Percentiles rank a stretch among this genome's conserved stretches.
Conservation (phyloP, 176 grass and related monocot genomes). For the Melocanna baccifera region DNA sequence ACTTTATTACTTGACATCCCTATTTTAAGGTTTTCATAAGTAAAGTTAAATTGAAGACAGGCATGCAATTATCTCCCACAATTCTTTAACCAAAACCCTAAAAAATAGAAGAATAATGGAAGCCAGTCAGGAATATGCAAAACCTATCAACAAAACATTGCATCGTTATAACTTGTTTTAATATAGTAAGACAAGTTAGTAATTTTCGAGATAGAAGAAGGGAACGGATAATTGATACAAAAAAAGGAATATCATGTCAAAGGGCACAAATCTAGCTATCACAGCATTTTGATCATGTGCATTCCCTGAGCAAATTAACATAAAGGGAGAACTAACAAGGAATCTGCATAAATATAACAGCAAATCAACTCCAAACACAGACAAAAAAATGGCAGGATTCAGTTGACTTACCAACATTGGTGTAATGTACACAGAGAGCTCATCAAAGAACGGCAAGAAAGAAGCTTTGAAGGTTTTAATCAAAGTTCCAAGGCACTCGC, state of each 20-base stretch:
- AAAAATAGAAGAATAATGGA: not conserved
- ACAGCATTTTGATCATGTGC: not conserved
- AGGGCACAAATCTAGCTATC: not conserved
- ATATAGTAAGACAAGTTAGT: not conserved
- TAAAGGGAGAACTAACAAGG: not conserved
- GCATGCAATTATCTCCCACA: not conserved
- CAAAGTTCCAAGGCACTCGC: slow-evolving; percentile 92
- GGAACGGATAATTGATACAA: not conserved
- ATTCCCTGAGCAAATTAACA: not conserved
- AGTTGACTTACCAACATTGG: slow-evolving; percentile 85
- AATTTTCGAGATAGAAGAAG: not conserved
- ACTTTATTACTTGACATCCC: not conserved
- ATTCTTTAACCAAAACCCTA: not conserved
- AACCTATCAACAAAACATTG: not conserved
- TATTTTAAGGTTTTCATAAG: not conserved
- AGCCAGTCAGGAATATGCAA: not conserved
- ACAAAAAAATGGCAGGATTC: slow-evolving; percentile 11
- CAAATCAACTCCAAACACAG: slow-evolving; percentile 16
- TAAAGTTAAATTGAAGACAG: not conserved
- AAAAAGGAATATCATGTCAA: not conserved
- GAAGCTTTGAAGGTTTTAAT: slow-evolving; percentile 95
- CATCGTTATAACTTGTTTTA: not conserved
- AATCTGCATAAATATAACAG: not conserved
- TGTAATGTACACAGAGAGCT: slow-evolving; percentile 88
- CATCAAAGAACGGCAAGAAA: slow-evolving; percentile 96